phyloP scores from a whole-genome alignment of 345 rosid genomes.

The Populus davidiana region DNA sequence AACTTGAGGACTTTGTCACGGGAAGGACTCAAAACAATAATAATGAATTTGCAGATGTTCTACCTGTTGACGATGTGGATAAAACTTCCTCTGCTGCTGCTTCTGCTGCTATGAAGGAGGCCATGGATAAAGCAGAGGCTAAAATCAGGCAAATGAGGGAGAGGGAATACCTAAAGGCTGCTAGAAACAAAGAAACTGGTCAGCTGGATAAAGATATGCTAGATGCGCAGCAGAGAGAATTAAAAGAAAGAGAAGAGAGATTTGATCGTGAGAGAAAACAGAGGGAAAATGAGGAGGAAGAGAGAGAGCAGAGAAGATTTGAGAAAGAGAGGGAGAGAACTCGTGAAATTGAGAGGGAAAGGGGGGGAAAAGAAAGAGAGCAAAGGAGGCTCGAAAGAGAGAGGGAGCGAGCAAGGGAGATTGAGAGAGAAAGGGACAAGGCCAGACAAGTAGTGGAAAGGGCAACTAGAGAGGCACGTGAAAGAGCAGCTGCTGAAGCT shows the following conservation, averaged over 20 bases:
- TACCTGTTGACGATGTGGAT: constrained; percentile 56
- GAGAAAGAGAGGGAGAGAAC: constrained; percentile 54
- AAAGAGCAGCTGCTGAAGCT: constrained; percentile 81
- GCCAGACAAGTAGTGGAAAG: constrained; percentile 93
- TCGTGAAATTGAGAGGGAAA: constrained; percentile 47
- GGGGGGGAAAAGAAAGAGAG: constrained; percentile 64
- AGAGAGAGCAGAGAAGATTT: constrained; percentile 52
- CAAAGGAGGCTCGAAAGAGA: constrained; percentile 59
- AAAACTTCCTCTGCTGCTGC: constrained; percentile 60
- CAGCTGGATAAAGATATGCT: constrained; percentile 44
- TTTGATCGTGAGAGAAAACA: constrained; percentile 51
- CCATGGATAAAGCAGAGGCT: constrained; percentile 96
- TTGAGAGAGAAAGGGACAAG: constrained; percentile 64
- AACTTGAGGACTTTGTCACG: constrained; percentile 67
- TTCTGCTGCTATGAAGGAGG: constrained; percentile 96
- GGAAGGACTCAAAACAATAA: constrained; percentile 41
- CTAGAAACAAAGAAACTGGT: constrained; percentile 60
- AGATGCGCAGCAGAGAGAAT: constrained; percentile 58
- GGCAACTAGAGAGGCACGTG: constrained; percentile 96
- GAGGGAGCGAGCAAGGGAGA: constrained; percentile 59
- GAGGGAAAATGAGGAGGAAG: constrained; percentile 53
- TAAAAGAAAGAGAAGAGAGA: constrained; percentile 56
- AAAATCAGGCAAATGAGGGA: constrained; percentile 90
- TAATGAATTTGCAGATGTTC: constrained; percentile 44
- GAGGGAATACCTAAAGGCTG: constrained; percentile 65